Evolutionary conservation across 345 rosid genomes (phyloP).

Genomic region (Jatropha curcas): DNA sequence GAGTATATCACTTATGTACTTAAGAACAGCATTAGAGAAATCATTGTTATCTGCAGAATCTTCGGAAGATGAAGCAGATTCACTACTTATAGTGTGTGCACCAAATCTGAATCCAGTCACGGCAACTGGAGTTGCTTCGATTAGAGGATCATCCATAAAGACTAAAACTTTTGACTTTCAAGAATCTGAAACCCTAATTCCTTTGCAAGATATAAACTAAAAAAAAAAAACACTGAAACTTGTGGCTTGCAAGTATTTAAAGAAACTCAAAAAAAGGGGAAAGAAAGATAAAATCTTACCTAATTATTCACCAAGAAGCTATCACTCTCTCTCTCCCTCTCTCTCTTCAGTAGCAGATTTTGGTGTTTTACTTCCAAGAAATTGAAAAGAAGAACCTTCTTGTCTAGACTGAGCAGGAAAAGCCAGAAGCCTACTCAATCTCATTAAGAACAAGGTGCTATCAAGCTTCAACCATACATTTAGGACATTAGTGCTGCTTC

Average conservation of each 20-base stretch:
- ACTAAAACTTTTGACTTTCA: background rate
- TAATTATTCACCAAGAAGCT: background rate
- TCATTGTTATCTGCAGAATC: constrained; percentile 13
- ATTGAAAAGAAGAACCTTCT: background rate
- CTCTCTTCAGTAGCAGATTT: background rate
- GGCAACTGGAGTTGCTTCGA: constrained; percentile 7
- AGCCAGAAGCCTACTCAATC: background rate
- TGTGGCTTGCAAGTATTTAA: background rate
- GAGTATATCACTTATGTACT: constrained; percentile 35
- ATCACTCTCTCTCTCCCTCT: background rate
- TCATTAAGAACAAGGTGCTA: too few species aligned
- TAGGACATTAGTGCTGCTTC: background rate
- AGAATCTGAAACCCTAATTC: background rate
- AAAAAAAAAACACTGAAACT: background rate
- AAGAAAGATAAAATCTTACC: background rate
- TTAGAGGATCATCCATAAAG: constrained; percentile 11
- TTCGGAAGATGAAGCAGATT: constrained; percentile 8
- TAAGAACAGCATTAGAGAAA: constrained; percentile 19
- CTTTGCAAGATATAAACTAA: background rate
- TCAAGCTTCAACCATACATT: background rate
- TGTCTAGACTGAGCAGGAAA: background rate
- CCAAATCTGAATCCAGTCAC: constrained; percentile 5
- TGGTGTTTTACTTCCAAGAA: too few species aligned
- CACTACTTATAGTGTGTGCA: background rate
- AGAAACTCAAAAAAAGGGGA: background rate